A percentile compares a stretch with the other conserved stretches of the same genome.
Evolutionary conservation across 371 early-diverging fungal species (phyloP).

Genomic region (Nematocida sp.): DNA sequence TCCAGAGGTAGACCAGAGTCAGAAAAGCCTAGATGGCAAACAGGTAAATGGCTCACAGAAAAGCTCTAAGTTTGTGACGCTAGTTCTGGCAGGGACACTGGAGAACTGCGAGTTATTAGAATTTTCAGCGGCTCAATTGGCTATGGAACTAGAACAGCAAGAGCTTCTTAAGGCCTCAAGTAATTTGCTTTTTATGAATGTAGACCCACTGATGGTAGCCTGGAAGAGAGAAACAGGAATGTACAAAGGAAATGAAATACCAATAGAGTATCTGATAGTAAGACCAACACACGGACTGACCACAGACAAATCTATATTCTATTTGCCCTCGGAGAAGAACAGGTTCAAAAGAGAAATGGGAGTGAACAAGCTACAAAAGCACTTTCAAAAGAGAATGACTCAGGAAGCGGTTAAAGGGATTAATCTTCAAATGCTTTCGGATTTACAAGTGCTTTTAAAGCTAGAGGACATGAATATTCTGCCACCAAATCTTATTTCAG

Average conservation of each 20-base stretch:
- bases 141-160: slow-evolving; percentile 79
- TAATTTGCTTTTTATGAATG: slow-evolving; percentile 15
- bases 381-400: slow-evolving; percentile 50
- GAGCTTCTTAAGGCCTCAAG: slow-evolving; percentile 74
- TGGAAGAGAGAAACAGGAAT: slow-evolving; percentile 44
- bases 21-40: too few relatives aligned
- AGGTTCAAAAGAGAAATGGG: slow-evolving; percentile 17
- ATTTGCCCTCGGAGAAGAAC: slow-evolving; percentile 1
- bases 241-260: slow-evolving; percentile 16
- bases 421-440: slow-evolving; percentile 39
- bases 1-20: slow-evolving; percentile 64
- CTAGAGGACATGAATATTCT: slow-evolving; percentile 45
- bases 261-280: slow-evolving; percentile 48
- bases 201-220: slow-evolving; percentile 38
- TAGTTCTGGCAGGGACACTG: slow-evolving; percentile 65
- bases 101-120: slow-evolving; percentile 76
- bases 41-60: slow-evolving; percentile 66
- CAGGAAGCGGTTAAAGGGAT: slow-evolving; percentile 33
- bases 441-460: slow-evolving; percentile 48
- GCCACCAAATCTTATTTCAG: slow-evolving; percentile 9
- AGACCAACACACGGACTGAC: slow-evolving; percentile 50
- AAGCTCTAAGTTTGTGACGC: slow-evolving; percentile 48
- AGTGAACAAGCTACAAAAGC: slow-evolving; percentile 40
- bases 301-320: neutral
- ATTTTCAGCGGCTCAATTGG: slow-evolving; percentile 82